These are phyloP conservation scores for Climacium dendroides DNA, from an alignment of 225 moss, liverwort and hornwort species.

Conservation along the genomic window DNA sequence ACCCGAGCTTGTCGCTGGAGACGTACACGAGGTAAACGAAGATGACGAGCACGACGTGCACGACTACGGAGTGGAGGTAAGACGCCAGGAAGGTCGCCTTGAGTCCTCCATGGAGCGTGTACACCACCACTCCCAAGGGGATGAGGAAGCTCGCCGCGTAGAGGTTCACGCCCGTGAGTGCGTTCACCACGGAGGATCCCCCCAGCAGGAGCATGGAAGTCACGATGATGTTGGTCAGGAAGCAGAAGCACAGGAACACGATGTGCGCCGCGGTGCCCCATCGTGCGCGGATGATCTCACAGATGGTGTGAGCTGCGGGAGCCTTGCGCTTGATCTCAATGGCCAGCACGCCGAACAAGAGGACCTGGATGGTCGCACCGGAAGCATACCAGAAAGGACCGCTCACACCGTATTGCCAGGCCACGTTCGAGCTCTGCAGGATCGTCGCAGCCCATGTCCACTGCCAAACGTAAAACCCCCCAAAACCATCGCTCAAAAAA, in stretches of 20 bases:
- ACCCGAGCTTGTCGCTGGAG: conserved; percentile 47
- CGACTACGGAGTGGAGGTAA: conserved; percentile 80
- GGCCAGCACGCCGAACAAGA: conserved; percentile 83
- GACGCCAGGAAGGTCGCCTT: conserved; percentile 94
- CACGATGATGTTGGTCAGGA: conserved; percentile 88
- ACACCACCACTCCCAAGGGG: conserved; percentile 76
- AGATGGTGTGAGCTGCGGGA: conserved; percentile 87
- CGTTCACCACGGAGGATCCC: conserved; percentile 85
- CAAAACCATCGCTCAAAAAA: neutral
- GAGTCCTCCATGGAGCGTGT: conserved; percentile 79
- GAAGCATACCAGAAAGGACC: conserved; percentile 98
- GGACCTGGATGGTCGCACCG: conserved; percentile 63
- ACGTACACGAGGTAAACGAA: conserved; percentile 86
- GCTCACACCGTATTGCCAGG: conserved; percentile 91
- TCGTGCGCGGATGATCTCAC: conserved; percentile 79
- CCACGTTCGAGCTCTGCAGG: conserved; percentile 87
- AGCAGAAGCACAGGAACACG: conserved; percentile 77
- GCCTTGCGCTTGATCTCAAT: conserved; percentile 97
- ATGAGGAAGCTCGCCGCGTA: conserved; percentile 96
- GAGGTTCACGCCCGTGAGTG: conserved; percentile 77
- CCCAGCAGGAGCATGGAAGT: conserved; percentile 90
- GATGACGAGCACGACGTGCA: conserved; percentile 85
- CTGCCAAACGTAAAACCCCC: conserved; percentile 10
- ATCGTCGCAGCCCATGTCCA: conserved; percentile 99
- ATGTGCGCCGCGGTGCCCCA: conserved; percentile 67